Percentiles rank a stretch among this genome's conserved stretches.
phyloP scores from a whole-genome alignment of 306 rosid species.

The Casuarina cunninghamiana region DNA sequence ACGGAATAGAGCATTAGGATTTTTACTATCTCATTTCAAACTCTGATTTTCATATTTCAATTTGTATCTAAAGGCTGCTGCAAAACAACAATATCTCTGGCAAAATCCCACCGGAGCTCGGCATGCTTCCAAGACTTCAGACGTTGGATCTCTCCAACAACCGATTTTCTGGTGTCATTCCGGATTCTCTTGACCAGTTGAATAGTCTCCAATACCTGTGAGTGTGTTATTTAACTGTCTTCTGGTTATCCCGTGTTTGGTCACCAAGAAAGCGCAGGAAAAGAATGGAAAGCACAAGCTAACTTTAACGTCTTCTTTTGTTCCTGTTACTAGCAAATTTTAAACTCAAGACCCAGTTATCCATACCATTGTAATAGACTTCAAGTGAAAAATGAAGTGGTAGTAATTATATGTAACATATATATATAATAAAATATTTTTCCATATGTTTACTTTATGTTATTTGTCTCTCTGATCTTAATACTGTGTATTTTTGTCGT shows the following conservation, averaged over 20 bases:
- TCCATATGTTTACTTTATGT: background rate
- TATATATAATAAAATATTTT: background rate
- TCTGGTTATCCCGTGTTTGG: constrained; percentile 17
- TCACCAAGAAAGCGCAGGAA: constrained; percentile 33
- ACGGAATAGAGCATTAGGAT: background rate
- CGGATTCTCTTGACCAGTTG: constrained; percentile 61
- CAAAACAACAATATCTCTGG: constrained; percentile 94
- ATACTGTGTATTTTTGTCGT: constrained; percentile 37
- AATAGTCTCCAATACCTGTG: constrained; percentile 75
- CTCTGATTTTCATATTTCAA: constrained; percentile 17
- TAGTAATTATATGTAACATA: background rate
- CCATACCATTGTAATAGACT: background rate
- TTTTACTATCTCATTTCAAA: constrained; percentile 2
- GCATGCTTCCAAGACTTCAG: constrained; percentile 68
- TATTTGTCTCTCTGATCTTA: constrained; percentile 12
- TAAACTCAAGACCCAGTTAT: background rate
- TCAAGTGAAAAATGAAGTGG: background rate
- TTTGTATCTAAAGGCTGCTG: constrained; percentile 52
- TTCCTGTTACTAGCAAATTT: background rate
- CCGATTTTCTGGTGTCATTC: constrained; percentile 61
- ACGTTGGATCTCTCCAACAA: constrained; percentile 92
- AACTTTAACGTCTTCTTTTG: background rate
- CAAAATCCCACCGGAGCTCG: constrained; percentile 69
- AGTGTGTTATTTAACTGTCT: constrained; percentile 29
- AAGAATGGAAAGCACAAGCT: background rate